phyloP scores from a whole-genome alignment of 257 asterid species.

The Nicotiana sylvestris region DNA sequence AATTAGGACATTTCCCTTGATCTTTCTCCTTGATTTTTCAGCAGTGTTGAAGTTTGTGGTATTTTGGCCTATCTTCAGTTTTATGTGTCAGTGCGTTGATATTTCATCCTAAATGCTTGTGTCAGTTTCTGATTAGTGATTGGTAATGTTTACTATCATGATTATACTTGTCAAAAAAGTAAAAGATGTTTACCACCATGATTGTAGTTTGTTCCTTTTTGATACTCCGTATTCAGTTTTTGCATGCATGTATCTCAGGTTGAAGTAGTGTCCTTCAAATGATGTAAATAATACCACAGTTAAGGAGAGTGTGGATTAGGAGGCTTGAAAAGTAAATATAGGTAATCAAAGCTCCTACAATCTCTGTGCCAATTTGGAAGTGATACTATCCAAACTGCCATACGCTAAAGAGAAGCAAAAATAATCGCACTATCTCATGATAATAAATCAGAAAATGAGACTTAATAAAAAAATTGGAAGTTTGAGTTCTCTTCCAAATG shows the following conservation, averaged over 20 bases:
- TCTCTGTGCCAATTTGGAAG: neutral
- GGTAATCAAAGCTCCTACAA: neutral
- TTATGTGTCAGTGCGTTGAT: neutral
- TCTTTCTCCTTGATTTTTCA: neutral
- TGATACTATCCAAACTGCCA: neutral
- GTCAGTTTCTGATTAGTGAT: neutral
- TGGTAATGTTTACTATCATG: neutral
- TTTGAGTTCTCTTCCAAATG: conserved; percentile 2
- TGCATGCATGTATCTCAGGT: neutral
- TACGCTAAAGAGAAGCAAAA: neutral
- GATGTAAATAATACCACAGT: neutral
- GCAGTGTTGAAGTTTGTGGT: neutral
- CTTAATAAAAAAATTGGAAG: neutral
- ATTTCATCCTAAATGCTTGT: neutral
- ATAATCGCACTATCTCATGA: neutral
- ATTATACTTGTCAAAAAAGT: neutral
- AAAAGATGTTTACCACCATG: neutral
- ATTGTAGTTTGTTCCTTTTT: neutral
- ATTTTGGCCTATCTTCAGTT: neutral
- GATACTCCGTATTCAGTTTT: neutral
- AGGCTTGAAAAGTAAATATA: neutral
- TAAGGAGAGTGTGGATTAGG: neutral
- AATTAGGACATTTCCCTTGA: neutral
- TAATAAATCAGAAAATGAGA: neutral
- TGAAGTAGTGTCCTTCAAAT: neutral